phyloP scores from a whole-genome alignment of 208 protist genomes.

The Herpetomonas samuelpessoai region DNA sequence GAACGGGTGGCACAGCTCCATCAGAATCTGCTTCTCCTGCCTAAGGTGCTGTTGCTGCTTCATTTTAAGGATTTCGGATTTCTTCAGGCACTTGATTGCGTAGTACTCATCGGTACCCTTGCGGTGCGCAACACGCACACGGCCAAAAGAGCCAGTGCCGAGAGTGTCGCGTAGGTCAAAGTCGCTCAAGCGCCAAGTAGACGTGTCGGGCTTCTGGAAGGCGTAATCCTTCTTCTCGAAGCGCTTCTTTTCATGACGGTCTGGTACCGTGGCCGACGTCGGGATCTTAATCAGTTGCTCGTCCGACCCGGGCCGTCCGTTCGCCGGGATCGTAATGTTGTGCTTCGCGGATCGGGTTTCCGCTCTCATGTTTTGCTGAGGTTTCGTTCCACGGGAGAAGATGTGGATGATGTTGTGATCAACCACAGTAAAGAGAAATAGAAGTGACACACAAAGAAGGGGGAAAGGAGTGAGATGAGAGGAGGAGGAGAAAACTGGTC shows the following conservation, averaged over 20 bases:
- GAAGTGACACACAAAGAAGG: not conserved
- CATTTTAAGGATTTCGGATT: too few relatives aligned
- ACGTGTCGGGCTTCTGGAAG: conserved; percentile 63
- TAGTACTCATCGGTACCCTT: too few relatives aligned
- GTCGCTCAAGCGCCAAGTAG: conserved; percentile 58
- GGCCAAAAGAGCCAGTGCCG: conserved; percentile 80
- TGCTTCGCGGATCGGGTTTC: not conserved
- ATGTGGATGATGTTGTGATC: too few relatives aligned
- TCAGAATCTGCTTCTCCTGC: too few relatives aligned
- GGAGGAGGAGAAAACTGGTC: not conserved
- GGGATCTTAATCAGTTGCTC: conserved; percentile 2
- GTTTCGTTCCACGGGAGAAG: too few relatives aligned
- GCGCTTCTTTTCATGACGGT: conserved; percentile 3
- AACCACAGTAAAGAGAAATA: too few relatives aligned
- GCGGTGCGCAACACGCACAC: too few relatives aligned
- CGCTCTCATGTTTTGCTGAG: not conserved
- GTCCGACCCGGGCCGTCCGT: not conserved
- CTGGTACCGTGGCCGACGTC: conserved; percentile 7
- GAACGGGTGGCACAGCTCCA: too few relatives aligned
- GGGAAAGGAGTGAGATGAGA: not conserved
- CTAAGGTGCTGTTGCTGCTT: too few relatives aligned
- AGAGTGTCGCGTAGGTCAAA: conserved; percentile 71
- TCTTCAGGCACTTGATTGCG: too few relatives aligned
- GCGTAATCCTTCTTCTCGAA: conserved; percentile 11
- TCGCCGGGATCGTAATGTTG: not conserved